These are phyloP conservation scores for Astrothelium macrocarpum DNA, from an alignment of 495 filamentous ascomycete species.

Conservation along the genomic window DNA sequence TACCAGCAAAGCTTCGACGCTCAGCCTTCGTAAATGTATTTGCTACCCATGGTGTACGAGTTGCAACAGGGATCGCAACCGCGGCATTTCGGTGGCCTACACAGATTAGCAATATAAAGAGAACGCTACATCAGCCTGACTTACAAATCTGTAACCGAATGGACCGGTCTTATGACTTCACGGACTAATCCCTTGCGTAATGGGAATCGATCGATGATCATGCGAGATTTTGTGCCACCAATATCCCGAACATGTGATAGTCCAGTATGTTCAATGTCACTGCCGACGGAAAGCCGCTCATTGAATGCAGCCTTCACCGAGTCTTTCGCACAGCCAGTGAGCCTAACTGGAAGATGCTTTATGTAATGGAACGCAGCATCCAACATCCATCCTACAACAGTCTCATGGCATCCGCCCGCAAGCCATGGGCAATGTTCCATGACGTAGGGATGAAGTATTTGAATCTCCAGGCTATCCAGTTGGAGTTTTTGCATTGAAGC, in stretches of 20 bases:
- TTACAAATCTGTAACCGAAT: neutral
- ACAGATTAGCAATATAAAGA: neutral
- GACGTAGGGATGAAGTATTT: slow-evolving; percentile 3
- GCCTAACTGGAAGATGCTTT: slow-evolving; percentile 11
- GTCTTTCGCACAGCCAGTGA: slow-evolving; percentile 14
- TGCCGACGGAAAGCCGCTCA: neutral
- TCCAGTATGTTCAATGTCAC: slow-evolving; percentile 7
- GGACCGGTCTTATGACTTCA: neutral
- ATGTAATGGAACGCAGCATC: slow-evolving; percentile 16
- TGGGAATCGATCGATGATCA: neutral
- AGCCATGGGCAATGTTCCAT: neutral
- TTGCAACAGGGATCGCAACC: neutral
- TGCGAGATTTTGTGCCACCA: slow-evolving; percentile 8
- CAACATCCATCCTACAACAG: slow-evolving; percentile 14
- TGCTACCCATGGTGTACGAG: neutral
- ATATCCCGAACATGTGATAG: neutral
- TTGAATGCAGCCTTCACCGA: slow-evolving; percentile 13
- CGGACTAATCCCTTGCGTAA: neutral
- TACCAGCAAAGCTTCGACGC: neutral
- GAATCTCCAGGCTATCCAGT: slow-evolving; percentile 12
- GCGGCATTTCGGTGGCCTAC: neutral
- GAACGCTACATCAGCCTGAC: neutral
- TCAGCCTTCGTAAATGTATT: neutral
- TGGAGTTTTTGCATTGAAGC: slow-evolving; percentile 8
- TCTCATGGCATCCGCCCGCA: slow-evolving; percentile 14